phyloP scores from a whole-genome alignment of 352 stramenopile species.

The Pythium rishiriense region DNA sequence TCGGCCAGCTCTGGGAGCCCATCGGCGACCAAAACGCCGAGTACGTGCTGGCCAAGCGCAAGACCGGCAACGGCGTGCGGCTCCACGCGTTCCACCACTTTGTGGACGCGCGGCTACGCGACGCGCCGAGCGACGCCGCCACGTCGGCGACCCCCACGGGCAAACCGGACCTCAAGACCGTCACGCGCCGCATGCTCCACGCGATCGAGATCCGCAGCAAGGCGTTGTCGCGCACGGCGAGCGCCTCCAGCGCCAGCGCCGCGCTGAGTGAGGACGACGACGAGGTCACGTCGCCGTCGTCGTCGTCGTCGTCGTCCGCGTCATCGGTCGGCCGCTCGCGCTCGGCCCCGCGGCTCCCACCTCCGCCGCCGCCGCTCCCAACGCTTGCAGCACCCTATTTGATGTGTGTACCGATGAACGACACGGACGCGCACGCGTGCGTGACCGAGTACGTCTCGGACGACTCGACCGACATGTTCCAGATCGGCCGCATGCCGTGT shows the following conservation, averaged over 20 bases:
- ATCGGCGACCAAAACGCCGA: slow-evolving; percentile 76
- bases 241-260: background rate
- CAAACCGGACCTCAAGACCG: slow-evolving; percentile 42
- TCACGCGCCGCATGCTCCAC: slow-evolving; percentile 61
- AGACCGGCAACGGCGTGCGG: slow-evolving; percentile 50
- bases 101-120: slow-evolving; percentile 9
- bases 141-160: background rate
- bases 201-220: slow-evolving; percentile 35
- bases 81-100: slow-evolving; percentile 67
- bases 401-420: slow-evolving; percentile 75
- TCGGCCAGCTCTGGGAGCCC: slow-evolving; percentile 68
- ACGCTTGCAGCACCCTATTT: slow-evolving; percentile 31
- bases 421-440: slow-evolving; percentile 51
- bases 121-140: background rate
- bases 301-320: background rate
- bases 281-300: slow-evolving; percentile 1
- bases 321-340: background rate
- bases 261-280: background rate
- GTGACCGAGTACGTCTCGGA: slow-evolving; percentile 67
- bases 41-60: slow-evolving; percentile 50
- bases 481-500: slow-evolving; percentile 80
- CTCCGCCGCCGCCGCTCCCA: background rate
- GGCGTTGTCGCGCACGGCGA: background rate
- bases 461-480: slow-evolving; percentile 62
- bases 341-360: background rate